A percentile compares a stretch with the other conserved stretches of the same genome.
Evolutionary conservation across 176 grass and related monocot genomes (phyloP).

Genomic region (Musa troglodytarum): DNA sequence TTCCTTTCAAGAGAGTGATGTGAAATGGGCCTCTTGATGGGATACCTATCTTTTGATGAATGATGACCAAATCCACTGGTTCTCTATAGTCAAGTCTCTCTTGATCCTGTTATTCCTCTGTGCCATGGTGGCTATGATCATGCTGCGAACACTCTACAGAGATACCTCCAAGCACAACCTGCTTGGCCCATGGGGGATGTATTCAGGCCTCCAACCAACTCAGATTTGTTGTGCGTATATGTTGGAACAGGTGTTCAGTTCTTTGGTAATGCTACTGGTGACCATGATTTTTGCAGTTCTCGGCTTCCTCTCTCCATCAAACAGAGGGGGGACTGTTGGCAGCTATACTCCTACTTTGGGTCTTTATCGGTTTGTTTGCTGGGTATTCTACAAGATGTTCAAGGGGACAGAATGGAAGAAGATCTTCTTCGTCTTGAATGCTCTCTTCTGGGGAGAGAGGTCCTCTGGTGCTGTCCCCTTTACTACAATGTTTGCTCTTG

Average conservation of each 20-base stretch:
- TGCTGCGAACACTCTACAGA: slow-evolving; percentile 72
- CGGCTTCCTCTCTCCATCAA: slow-evolving; percentile 67
- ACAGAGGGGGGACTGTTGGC: slow-evolving; percentile 77
- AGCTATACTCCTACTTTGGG: slow-evolving; percentile 73
- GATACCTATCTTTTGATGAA: slow-evolving; percentile 93
- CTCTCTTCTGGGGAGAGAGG: slow-evolving; percentile 82
- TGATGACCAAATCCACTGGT: slow-evolving; percentile 93
- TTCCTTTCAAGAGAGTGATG: slow-evolving; percentile 54
- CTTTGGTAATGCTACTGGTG: slow-evolving; percentile 80
- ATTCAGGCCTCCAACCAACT: slow-evolving; percentile 50
- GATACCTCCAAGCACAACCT: slow-evolving; percentile 88
- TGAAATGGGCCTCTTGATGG: slow-evolving; percentile 94
- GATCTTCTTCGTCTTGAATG: slow-evolving; percentile 74
- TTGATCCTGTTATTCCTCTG: slow-evolving; percentile 91
- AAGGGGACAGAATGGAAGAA: slow-evolving; percentile 78
- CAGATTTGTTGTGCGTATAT: slow-evolving; percentile 64
- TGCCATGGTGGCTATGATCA: slow-evolving; percentile 95
- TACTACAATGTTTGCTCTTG: slow-evolving; percentile 83
- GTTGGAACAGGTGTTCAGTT: slow-evolving; percentile 79
- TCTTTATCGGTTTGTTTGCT: slow-evolving; percentile 81
- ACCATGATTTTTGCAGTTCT: slow-evolving; percentile 82
- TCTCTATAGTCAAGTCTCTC: slow-evolving; percentile 78
- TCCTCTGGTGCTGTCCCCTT: slow-evolving; percentile 77
- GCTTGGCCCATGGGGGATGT: slow-evolving; percentile 81
- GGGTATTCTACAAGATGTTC: slow-evolving; percentile 75